A percentile compares a stretch with the other conserved stretches of the same genome.
phyloP scores from a whole-genome alignment of 345 rosid species.

The Bruguiera gymnorhiza region DNA sequence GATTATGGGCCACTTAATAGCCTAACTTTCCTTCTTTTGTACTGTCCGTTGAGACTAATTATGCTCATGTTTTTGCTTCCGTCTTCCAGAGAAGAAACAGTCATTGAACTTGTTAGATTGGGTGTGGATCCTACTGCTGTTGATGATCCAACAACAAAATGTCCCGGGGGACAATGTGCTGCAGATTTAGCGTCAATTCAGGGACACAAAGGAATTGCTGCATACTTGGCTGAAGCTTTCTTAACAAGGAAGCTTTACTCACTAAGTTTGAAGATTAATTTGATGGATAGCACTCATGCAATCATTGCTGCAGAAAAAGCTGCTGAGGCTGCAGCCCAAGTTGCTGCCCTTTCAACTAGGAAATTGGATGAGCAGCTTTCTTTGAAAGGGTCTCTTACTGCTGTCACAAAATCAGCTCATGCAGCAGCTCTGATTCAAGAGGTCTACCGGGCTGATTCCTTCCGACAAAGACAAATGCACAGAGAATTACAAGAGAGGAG shows the following conservation, averaged over 20 bases:
- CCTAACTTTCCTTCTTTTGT: neutral
- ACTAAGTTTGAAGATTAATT: conserved; percentile 29
- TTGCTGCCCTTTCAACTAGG: conserved; percentile 13
- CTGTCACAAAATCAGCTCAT: conserved; percentile 54
- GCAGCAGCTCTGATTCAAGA: conserved; percentile 63
- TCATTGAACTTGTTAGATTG: conserved; percentile 43
- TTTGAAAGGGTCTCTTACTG: conserved; percentile 59
- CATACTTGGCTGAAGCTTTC: conserved; percentile 55
- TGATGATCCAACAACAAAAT: conserved; percentile 55
- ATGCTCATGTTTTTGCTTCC: conserved; percentile 7
- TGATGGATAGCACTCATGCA: conserved; percentile 17
- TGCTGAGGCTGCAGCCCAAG: conserved; percentile 22
- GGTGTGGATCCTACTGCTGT: conserved; percentile 58
- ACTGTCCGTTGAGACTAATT: neutral
- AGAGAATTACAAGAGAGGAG: conserved; percentile 32
- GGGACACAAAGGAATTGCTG: conserved; percentile 72
- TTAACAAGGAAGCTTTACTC: conserved; percentile 41
- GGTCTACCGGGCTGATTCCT: conserved; percentile 42
- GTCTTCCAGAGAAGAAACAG: conserved; percentile 55
- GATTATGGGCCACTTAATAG: neutral
- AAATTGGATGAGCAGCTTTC: conserved; percentile 35
- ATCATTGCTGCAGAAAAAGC: conserved; percentile 26
- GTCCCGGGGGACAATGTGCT: conserved; percentile 58
- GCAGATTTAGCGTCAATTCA: conserved; percentile 59
- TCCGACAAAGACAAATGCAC: conserved; percentile 37